These are phyloP conservation scores for Gracilaria caudata DNA, from an alignment of 23 red algal species.

Conservation along the genomic window DNA sequence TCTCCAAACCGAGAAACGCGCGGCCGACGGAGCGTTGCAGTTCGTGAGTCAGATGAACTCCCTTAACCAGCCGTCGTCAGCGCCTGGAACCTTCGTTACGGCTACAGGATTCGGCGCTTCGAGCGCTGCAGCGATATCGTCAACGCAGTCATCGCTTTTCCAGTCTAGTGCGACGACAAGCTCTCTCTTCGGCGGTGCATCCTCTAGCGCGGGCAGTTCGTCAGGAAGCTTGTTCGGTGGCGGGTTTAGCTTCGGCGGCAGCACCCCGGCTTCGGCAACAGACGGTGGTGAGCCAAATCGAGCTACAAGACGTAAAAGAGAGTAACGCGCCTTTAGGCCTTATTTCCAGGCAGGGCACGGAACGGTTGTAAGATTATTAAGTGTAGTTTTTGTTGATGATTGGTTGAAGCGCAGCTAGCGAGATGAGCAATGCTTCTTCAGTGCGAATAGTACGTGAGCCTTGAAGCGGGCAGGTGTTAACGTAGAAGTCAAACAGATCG, in stretches of 20 bases:
- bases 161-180: background rate
- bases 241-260: slow-evolving; percentile 16
- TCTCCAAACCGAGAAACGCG: slow-evolving; percentile 18
- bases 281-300: background rate
- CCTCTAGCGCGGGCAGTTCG: background rate
- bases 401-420: slow-evolving; percentile 74
- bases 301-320: slow-evolving; percentile 38
- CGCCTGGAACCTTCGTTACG: background rate
- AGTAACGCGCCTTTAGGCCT: background rate
- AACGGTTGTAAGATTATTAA: background rate
- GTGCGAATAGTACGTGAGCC: slow-evolving; percentile 94
- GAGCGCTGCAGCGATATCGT: background rate
- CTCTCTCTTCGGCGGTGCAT: slow-evolving; percentile 38
- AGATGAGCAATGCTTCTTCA: slow-evolving; percentile 95
- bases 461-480: slow-evolving; percentile 94
- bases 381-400: slow-evolving; percentile 28
- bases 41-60: slow-evolving; percentile 12
- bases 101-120: background rate
- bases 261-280: background rate
- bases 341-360: background rate
- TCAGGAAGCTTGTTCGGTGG: slow-evolving; percentile 5
- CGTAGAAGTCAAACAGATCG: slow-evolving; percentile 95
- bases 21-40: slow-evolving; percentile 13
- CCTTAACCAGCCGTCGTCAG: background rate
- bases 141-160: slow-evolving; percentile 15